These are phyloP conservation scores for Calonectria naviculata DNA, from an alignment of 2,329 filamentous ascomycete species.

Conservation along the genomic window DNA sequence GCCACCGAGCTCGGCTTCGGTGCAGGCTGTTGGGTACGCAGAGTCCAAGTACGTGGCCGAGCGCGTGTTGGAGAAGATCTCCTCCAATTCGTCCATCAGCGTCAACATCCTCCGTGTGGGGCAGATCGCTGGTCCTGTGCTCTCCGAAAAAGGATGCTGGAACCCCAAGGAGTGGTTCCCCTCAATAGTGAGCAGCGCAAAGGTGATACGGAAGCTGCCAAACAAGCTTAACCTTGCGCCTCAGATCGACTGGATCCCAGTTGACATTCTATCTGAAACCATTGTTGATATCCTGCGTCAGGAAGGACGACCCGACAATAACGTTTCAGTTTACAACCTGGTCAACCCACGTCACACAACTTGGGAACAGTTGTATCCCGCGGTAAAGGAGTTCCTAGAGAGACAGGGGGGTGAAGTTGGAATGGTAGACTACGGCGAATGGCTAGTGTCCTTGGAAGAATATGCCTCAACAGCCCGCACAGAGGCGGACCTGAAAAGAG, in stretches of 20 bases:
- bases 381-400: neutral
- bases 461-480: neutral
- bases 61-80: neutral
- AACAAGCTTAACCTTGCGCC: neutral
- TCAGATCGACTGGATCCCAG: neutral
- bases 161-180: neutral
- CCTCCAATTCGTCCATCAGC: neutral
- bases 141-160: neutral
- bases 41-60: neutral
- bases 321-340: neutral
- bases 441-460: neutral
- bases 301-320: neutral
- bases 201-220: neutral
- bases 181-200: neutral
- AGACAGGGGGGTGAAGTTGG: neutral
- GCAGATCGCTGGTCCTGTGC: neutral
- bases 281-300: neutral
- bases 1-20: neutral
- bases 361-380: neutral
- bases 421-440: neutral
- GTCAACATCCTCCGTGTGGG: neutral
- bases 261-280: neutral
- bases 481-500: neutral
- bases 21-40: neutral
- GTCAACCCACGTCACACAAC: neutral